Evolutionary conservation across 768 basidiomycete species (phyloP).

Genomic region (Leccinum aurantiacum): DNA sequence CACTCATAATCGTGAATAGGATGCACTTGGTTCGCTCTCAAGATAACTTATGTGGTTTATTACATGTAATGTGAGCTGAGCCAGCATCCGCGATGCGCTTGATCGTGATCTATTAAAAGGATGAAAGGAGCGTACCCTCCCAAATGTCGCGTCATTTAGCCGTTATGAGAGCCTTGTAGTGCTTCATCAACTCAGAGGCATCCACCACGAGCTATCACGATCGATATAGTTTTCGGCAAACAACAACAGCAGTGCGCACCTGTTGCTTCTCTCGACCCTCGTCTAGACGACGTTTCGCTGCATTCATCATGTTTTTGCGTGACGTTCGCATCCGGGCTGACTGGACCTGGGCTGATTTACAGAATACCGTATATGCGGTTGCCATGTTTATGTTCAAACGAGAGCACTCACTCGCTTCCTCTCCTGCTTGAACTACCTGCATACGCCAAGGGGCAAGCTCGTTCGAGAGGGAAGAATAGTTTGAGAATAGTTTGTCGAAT

Average conservation of each 20-base stretch:
- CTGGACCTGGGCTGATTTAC: constrained; percentile 33
- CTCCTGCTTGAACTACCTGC: constrained; percentile 32
- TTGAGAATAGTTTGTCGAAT: constrained; percentile 24
- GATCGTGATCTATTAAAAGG: neutral
- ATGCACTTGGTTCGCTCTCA: neutral
- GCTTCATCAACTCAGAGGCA: constrained; percentile 39
- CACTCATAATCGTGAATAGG: neutral
- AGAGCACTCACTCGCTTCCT: constrained; percentile 33
- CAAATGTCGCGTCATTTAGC: constrained; percentile 19
- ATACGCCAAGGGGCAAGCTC: constrained; percentile 34
- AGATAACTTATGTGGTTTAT: constrained; percentile 3
- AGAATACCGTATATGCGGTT: constrained; percentile 4
- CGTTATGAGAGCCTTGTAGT: constrained; percentile 40
- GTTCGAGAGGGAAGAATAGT: constrained; percentile 28
- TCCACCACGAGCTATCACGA: constrained; percentile 36
- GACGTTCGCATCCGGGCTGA: constrained; percentile 33
- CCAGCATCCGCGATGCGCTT: neutral
- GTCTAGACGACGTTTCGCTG: constrained; percentile 35
- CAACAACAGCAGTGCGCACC: constrained; percentile 18
- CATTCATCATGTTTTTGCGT: constrained; percentile 34
- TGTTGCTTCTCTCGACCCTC: constrained; percentile 41
- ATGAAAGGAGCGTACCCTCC: constrained; percentile 9
- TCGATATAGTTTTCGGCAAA: constrained; percentile 1
- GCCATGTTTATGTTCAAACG: neutral
- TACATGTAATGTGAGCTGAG: neutral